Evolutionary conservation across 495 filamentous ascomycete species (phyloP).

Genomic region (Penicillium waksmanii): DNA sequence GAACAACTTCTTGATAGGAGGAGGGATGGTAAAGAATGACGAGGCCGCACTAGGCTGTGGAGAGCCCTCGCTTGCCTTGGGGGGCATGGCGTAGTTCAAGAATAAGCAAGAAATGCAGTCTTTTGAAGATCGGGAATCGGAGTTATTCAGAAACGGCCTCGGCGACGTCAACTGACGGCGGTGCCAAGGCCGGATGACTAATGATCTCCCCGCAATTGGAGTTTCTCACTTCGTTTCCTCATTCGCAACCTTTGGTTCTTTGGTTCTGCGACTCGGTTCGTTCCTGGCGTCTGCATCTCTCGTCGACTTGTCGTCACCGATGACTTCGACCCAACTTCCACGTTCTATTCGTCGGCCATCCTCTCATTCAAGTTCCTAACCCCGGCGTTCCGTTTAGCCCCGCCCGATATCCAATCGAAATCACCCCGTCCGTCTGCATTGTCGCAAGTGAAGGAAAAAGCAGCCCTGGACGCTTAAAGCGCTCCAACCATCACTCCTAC

Average conservation of each 20-base stretch:
- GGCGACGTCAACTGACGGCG: background rate
- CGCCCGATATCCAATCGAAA: conserved; percentile 3
- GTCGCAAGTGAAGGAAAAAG: background rate
- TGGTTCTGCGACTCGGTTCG: background rate
- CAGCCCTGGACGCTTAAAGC: background rate
- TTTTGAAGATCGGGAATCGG: too few relatives aligned
- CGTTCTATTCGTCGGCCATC: background rate
- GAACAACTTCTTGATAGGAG: conserved; percentile 79
- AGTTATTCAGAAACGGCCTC: too few relatives aligned
- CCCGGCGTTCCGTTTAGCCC: conserved; percentile 6
- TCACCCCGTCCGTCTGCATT: background rate
- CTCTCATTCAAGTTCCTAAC: background rate
- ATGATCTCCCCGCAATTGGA: conserved; percentile 13
- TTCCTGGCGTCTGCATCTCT: background rate
- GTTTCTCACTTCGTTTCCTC: background rate
- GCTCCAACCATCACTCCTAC: background rate
- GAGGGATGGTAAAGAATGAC: conserved; percentile 67
- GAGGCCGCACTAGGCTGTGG: conserved; percentile 28
- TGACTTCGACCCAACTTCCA: background rate
- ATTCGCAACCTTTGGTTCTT: background rate
- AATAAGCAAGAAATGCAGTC: too few relatives aligned
- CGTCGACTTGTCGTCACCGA: conserved; percentile 13
- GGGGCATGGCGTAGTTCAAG: conserved; percentile 34
- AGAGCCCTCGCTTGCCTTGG: conserved; percentile 31
- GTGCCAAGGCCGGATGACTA: conserved; percentile 11